These are phyloP conservation scores for Pneumocystis oryctolagi DNA, from an alignment of 1,139 yeast genomes.

Conservation along the genomic window DNA sequence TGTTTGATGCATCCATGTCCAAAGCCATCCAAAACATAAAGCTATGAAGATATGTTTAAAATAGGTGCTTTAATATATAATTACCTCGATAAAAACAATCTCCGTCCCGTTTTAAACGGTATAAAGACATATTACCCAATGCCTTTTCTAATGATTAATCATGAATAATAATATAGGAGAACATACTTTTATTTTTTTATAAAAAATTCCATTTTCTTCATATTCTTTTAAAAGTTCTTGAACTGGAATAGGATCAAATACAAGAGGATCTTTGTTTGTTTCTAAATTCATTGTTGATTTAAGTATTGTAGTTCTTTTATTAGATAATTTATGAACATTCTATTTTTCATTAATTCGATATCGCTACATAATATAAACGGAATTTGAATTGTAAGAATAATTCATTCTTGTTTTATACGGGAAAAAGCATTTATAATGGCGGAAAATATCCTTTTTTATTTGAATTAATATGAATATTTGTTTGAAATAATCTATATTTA, in stretches of 20 bases:
- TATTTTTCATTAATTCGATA: not conserved
- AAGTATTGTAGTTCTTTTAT: not conserved
- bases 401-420: not conserved
- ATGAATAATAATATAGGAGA: not conserved
- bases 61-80: not conserved
- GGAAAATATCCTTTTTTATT: no score
- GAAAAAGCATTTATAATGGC: no score
- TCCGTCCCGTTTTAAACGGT: slow-evolving; percentile 16
- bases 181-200: slow-evolving; percentile 4
- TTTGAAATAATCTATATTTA: not conserved
- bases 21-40: slow-evolving; percentile 1
- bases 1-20: not conserved
- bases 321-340: not conserved
- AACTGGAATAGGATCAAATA: slow-evolving; percentile 1
- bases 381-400: no score
- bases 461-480: no score
- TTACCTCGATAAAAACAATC: slow-evolving; percentile 15
- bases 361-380: not conserved
- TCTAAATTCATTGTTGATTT: not conserved
- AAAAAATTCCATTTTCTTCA: slow-evolving; percentile 6
- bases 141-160: not conserved
- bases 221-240: slow-evolving; percentile 8
- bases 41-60: not conserved
- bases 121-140: not conserved
- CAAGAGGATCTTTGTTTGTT: slow-evolving; percentile 3